Base-by-base conservation (phyloP, 495 filamentous ascomycete genomes). In the Delitschia confertaspora region DNA sequence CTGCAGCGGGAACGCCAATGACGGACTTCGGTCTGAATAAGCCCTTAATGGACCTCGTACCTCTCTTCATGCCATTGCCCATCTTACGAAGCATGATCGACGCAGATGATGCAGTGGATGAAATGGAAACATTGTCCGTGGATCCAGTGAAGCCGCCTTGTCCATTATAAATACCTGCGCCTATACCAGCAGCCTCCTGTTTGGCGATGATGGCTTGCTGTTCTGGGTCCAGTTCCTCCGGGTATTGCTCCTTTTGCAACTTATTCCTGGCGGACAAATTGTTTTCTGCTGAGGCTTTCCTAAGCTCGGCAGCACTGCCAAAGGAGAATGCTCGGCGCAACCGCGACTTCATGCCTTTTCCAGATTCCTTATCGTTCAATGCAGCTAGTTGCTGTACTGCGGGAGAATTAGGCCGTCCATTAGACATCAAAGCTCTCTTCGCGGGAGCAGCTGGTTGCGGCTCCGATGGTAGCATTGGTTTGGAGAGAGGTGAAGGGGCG, bases 61-160 rank as follows among this genome's bases (percentile, higher is more conserved):
- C 80, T 63, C 85, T 88, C 74, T 94, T 99, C 80, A 95, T 82
- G 16, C 93, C 88, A 47, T 85, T 83, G 55, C 91, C 93, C 93
- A 99, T 96, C 70, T 99, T 99, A 21, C 91, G 79, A 57, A 99
- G 88, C 91, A 99, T 99, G 50, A 99, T 82, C 25, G 93, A 96
- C 18, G 91, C 91, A 16, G 91, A 99, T 5, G 93, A 96, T 21
- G 91, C 91, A 13, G 91, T 96, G 9, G 93, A 96, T 3, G 89
- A 95, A 41, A 99, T 87, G 2, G 93, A 96, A 11, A 99, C 62
- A 47, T 96, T 95, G 66, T 99, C 91, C 6, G 88, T 96, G 21
- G 91, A 98, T 18, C 87, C 84, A 17, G 80, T 72, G 62, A 95
- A 95, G 46, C 80, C 78, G 13, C 80, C 80, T 50, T 91, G 87